These are phyloP conservation scores for Xanthoceras sorbifolium DNA, from an alignment of 345 rosid genomes.

Conservation along the genomic window DNA sequence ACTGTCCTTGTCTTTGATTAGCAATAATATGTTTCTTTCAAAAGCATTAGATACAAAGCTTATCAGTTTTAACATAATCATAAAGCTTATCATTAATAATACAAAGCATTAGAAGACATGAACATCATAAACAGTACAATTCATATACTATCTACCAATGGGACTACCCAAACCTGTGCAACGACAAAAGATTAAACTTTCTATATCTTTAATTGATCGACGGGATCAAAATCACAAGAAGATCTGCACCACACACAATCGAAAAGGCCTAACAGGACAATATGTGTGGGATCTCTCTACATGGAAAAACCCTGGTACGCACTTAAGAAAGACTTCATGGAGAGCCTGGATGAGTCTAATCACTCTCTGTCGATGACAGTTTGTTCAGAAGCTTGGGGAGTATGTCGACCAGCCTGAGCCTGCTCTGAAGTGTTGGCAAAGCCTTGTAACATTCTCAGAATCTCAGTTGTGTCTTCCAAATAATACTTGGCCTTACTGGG, in stretches of 20 bases:
- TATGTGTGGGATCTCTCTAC: not conserved
- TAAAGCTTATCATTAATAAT: not conserved
- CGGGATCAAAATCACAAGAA: not conserved
- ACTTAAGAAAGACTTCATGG: slow-evolving; percentile 1
- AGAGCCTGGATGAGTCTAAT: not conserved
- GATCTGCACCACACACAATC: not conserved
- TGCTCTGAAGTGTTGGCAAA: slow-evolving; percentile 53
- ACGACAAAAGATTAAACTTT: not conserved
- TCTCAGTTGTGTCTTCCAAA: slow-evolving; percentile 78
- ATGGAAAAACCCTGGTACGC: not conserved
- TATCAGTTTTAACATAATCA: not conserved
- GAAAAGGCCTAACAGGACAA: not conserved
- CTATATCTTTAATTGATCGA: not conserved
- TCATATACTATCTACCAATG: not conserved
- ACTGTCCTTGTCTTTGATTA: no score
- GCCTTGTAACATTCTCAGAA: slow-evolving; percentile 71
- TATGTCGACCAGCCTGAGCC: slow-evolving; percentile 16
- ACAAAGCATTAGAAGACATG: slow-evolving; percentile 2
- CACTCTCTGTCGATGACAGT: slow-evolving; percentile 16
- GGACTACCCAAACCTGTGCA: not conserved
- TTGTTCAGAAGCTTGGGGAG: slow-evolving; percentile 11
- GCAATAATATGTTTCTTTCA: no score
- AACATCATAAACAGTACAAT: not conserved
- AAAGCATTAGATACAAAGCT: no score
- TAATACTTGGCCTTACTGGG: slow-evolving; percentile 96